Evolutionary conservation across 371 early-diverging fungal genomes (phyloP).

Genomic region (Polyrhizophydium stewartii): DNA sequence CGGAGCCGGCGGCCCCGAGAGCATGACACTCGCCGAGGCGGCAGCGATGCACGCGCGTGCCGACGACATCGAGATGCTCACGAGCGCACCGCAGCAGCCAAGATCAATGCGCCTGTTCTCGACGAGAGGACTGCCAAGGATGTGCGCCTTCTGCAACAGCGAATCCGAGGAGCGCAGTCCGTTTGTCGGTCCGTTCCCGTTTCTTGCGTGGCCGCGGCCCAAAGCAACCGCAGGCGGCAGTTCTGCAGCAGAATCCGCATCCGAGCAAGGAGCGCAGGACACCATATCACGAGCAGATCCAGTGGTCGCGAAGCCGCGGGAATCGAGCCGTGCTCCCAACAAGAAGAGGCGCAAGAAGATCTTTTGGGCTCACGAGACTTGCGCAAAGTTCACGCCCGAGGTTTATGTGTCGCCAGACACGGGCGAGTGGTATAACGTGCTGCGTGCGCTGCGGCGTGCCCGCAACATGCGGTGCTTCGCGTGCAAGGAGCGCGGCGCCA

Average conservation of each 20-base stretch:
- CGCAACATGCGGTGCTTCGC: slow-evolving; percentile 64
- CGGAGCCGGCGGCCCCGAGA: slow-evolving; percentile 9
- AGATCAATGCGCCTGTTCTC: no score
- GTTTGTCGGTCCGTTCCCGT: slow-evolving; percentile 63
- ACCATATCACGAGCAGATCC: no score
- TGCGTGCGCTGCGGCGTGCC: slow-evolving; percentile 67
- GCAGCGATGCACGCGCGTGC: slow-evolving; percentile 50
- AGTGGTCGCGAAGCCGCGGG: no score
- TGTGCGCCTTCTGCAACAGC: slow-evolving; percentile 71
- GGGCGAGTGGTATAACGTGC: slow-evolving; percentile 78
- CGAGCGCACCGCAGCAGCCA: no score
- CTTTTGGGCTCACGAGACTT: slow-evolving; percentile 85
- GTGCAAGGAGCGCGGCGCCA: slow-evolving; percentile 82
- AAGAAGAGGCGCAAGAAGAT: slow-evolving; percentile 35
- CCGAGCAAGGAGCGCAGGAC: no score
- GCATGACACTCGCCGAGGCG: slow-evolving; percentile 42
- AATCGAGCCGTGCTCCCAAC: slow-evolving; percentile 3
- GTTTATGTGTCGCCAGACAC: slow-evolving; percentile 63
- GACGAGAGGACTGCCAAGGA: no score
- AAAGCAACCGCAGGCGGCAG: no score
- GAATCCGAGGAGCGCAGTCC: slow-evolving; percentile 49
- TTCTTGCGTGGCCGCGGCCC: slow-evolving; percentile 15
- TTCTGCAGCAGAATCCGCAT: no score
- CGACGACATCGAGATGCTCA: no score
- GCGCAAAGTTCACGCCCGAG: slow-evolving; percentile 83